These are phyloP conservation scores for Xylaria sp. DNA, from an alignment of 2,329 filamentous ascomycete genomes.

Conservation along the genomic window DNA sequence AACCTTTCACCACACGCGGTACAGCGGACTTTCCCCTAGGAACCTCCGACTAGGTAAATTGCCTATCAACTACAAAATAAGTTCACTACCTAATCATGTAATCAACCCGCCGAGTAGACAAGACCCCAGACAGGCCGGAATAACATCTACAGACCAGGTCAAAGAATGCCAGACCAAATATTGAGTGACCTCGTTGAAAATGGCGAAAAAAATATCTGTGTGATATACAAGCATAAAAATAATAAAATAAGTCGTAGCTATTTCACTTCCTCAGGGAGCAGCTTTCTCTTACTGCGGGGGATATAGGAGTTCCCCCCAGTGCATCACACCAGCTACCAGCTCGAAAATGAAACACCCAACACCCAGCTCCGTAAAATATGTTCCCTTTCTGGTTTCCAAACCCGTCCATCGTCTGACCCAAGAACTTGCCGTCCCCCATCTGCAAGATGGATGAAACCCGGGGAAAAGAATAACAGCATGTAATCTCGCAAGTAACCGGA, in stretches of 20 bases:
- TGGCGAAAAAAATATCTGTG: background rate
- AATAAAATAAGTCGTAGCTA: background rate
- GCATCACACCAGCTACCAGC: background rate
- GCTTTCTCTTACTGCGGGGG: background rate
- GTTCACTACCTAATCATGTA: no score
- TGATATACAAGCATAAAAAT: background rate
- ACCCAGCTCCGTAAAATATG: background rate
- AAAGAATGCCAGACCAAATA: background rate
- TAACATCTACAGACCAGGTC: background rate
- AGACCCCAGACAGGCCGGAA: no score
- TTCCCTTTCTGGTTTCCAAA: background rate
- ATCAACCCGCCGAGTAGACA: no score
- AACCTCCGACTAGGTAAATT: no score
- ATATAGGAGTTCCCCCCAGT: background rate
- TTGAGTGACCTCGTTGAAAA: background rate
- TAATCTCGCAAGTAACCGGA: slow-evolving; percentile 16
- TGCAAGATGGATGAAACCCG: background rate
- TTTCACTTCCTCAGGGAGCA: slow-evolving; percentile 2
- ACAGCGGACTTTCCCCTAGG: no score
- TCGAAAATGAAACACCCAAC: slow-evolving; percentile 7
- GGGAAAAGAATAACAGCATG: background rate
- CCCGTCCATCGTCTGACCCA: background rate
- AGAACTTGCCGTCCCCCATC: background rate
- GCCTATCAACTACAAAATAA: no score
- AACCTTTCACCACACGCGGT: no score